Evolutionary conservation across 768 basidiomycete genomes (phyloP), one percentile per base, ranked within the genome.

Genomic region (Lentinula detonsa): DNA sequence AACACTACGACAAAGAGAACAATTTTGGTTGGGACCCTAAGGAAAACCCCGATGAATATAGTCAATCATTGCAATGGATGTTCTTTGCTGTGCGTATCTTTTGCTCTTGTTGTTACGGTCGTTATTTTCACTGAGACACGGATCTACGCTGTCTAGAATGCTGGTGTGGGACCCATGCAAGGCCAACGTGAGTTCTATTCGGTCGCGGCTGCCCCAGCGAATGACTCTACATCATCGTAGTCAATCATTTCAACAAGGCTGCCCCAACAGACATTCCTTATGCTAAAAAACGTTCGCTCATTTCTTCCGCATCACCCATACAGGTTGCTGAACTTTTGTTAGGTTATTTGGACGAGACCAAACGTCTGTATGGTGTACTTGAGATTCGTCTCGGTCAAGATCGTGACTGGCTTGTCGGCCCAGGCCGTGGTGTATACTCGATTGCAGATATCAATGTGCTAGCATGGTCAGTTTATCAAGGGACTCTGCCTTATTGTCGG

Each of bases 331-430:
- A 53, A 11, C 68, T 59, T 62, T 16, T 67, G 68, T 59, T 73
- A 85, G 85, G 93, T 56, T 95, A 91, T 73, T 65, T 77, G 21
- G 85, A 91, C 31, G 95, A 96, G 78, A 90, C 91, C 2, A 85
- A 84, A 66, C 84, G 95, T 28, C 79, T 95, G 21, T 94, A 90
- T 69, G 76, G 83, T n/a, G 94, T 95, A 3, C 81, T 95, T 46
- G 85, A 95, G 67, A 84, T 86, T 53, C 84, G 89, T 23, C 81
- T 95, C n/a, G 71, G 49, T 52, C 59, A 77, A 49, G 83, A 78
- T 57, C 82, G 89, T 16, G 91, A 94, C 43, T 95, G 81, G 70
- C 84, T 96, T 15, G 91, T 82, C 16, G 93, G 94, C n/a, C 74
- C 85, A 10, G 87, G 84, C 0, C 76, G 77, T 59, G 90, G 89